A percentile compares a stretch with the other conserved stretches of the same genome.
Evolutionary conservation across 768 basidiomycete genomes (phyloP).

Genomic region (Leccinum arenicola): DNA sequence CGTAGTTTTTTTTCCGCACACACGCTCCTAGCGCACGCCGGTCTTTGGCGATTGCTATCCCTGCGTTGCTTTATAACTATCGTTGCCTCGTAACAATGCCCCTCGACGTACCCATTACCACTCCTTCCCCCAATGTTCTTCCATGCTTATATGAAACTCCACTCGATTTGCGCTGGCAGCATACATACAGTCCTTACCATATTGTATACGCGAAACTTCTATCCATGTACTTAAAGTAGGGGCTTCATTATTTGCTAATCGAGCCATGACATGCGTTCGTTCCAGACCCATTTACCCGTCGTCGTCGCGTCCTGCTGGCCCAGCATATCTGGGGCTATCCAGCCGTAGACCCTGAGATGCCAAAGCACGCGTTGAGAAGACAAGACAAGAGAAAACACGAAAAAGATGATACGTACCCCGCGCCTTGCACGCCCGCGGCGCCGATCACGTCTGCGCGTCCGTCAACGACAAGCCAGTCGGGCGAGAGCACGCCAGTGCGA

Average conservation of each 20-base stretch:
- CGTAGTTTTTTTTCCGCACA: slow-evolving; percentile 13
- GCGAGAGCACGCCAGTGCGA: slow-evolving; percentile 72
- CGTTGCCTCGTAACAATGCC: neutral
- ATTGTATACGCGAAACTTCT: slow-evolving; percentile 19
- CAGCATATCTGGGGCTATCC: slow-evolving; percentile 1
- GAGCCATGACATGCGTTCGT: slow-evolving; percentile 48
- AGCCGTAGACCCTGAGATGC: slow-evolving; percentile 19
- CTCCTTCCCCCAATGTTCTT: slow-evolving; percentile 1
- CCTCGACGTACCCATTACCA: neutral
- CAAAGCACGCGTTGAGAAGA: neutral
- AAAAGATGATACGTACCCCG: slow-evolving; percentile 54
- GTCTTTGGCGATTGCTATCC: slow-evolving; percentile 12
- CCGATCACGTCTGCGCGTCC: slow-evolving; percentile 52
- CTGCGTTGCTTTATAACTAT: neutral
- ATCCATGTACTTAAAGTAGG: slow-evolving; percentile 22
- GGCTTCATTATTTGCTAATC: slow-evolving; percentile 33
- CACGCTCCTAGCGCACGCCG: slow-evolving; percentile 14
- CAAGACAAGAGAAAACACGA: no score
- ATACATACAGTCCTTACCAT: slow-evolving; percentile 23
- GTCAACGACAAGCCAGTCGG: slow-evolving; percentile 75
- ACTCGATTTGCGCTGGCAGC: neutral
- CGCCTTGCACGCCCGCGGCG: slow-evolving; percentile 70
- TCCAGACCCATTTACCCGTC: slow-evolving; percentile 41
- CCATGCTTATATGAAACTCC: slow-evolving; percentile 19
- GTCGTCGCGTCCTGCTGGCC: slow-evolving; percentile 22